These are phyloP conservation scores for Alnus rubra DNA, from an alignment of 306 rosid species.

Conservation along the genomic window DNA sequence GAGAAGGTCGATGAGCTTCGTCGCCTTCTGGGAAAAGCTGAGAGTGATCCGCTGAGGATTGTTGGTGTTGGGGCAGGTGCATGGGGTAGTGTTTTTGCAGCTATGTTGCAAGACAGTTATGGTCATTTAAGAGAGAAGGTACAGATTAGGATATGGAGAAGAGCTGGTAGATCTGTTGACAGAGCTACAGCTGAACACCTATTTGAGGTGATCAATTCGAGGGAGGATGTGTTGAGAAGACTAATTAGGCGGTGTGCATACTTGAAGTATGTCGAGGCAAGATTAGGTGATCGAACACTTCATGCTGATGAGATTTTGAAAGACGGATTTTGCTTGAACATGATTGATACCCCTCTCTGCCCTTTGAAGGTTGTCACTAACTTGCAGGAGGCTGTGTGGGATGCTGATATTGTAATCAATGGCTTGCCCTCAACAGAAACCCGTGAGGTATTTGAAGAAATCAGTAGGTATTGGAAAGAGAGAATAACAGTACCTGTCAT, in stretches of 20 bases:
- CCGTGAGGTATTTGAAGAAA: conserved; percentile 66
- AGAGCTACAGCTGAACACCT: conserved; percentile 79
- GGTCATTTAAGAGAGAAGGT: conserved; percentile 77
- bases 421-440: conserved; percentile 94
- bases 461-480: conserved; percentile 88
- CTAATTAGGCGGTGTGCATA: conserved; percentile 89
- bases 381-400: conserved; percentile 99
- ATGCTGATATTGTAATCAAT: conserved; percentile 89
- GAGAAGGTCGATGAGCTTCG: conserved; percentile 87
- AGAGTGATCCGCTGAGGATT: conserved; percentile 84
- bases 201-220: conserved; percentile 88
- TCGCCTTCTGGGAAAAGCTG: conserved; percentile 61
- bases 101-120: conserved; percentile 84
- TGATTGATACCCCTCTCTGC: conserved; percentile 91
- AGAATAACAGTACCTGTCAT: conserved; percentile 75
- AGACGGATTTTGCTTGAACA: conserved; percentile 93
- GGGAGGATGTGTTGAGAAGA: conserved; percentile 92
- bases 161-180: conserved; percentile 74
- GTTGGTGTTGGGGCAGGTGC: conserved; percentile 98
- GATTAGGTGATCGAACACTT: conserved; percentile 80
- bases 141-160: conserved; percentile 83
- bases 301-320: conserved; percentile 89
- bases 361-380: conserved; percentile 94
- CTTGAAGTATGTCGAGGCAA: conserved; percentile 87
- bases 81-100: conserved; percentile 94